Evolutionary conservation across 495 filamentous ascomycete species (phyloP).

Genomic region (Hypoxylon trugodes): DNA sequence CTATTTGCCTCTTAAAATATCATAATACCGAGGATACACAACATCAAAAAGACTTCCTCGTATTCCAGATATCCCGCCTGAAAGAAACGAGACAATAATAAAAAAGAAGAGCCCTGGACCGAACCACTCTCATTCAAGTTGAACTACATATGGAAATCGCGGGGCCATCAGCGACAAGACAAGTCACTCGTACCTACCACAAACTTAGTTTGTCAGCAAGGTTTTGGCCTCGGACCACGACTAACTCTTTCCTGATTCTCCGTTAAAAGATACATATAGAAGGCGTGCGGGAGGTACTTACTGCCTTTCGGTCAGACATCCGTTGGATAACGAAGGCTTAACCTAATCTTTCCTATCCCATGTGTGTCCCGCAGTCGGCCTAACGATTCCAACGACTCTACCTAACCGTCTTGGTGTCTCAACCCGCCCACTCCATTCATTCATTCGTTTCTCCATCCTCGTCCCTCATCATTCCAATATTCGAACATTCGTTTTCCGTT

Average conservation of each 20-base stretch:
- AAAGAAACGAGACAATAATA: not conserved
- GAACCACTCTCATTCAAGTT: no score
- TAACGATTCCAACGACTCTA: no score
- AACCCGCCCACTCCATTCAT: no score
- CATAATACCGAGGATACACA: conserved; percentile 32
- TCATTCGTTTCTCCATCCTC: conserved; percentile 16
- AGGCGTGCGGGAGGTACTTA: conserved; percentile 2
- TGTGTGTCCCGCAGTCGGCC: conserved; percentile 8
- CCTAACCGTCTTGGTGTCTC: no score
- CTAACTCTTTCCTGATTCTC: conserved; percentile 4
- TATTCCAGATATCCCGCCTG: conserved; percentile 18
- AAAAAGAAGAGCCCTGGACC: not conserved
- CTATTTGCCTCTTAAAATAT: conserved; percentile 13
- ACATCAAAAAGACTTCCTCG: conserved; percentile 32
- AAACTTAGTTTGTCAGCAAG: conserved; percentile 10
- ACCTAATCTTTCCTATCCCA: no score
- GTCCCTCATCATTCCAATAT: conserved; percentile 19
- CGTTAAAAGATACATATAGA: conserved; percentile 1
- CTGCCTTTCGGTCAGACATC: not conserved
- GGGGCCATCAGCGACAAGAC: no score
- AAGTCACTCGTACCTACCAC: not conserved
- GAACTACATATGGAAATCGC: no score
- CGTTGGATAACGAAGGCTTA: not conserved
- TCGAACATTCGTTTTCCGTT: conserved; percentile 36
- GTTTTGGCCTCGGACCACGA: conserved; percentile 18